Evolutionary conservation across 1,284 basidiomycete species (phyloP).

Genomic region (Sanghuangporus sanghuang): DNA sequence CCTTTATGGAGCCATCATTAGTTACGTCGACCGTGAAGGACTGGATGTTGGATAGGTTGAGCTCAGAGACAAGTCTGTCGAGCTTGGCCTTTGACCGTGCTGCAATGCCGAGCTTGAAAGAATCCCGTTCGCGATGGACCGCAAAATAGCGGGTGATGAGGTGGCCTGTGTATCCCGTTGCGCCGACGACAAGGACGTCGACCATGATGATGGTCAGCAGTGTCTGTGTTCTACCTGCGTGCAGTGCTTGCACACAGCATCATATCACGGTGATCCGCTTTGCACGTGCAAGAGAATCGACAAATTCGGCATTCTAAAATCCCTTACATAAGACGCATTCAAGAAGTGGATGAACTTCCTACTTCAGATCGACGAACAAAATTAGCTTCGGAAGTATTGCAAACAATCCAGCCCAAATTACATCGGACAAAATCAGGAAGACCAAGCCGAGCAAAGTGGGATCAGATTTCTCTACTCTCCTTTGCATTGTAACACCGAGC

Average conservation of each 20-base stretch:
- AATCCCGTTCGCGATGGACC: conserved; percentile 50
- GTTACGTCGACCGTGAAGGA: conserved; percentile 49
- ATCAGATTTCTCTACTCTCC: no score
- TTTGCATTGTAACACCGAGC: no score
- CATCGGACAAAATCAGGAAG: no score
- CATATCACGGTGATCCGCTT: neutral
- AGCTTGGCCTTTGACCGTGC: conserved; percentile 57
- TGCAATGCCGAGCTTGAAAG: conserved; percentile 57
- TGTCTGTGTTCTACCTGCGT: neutral
- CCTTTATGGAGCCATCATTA: conserved; percentile 41
- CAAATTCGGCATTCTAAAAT: neutral
- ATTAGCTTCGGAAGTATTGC: no score
- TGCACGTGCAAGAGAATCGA: neutral
- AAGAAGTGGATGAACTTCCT: no score
- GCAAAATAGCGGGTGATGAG: conserved; percentile 58
- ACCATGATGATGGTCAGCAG: conserved; percentile 4
- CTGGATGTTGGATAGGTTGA: conserved; percentile 37
- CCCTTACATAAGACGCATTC: neutral
- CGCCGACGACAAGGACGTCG: conserved; percentile 61
- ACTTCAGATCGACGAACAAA: no score
- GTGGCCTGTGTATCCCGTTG: conserved; percentile 61
- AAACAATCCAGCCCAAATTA: no score
- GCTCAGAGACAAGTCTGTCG: conserved; percentile 31
- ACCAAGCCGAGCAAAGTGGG: no score
- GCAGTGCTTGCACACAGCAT: neutral